A percentile compares a stretch with the other conserved stretches of the same genome.
These are phyloP conservation scores for Osmanthus fragrans DNA, from an alignment of 257 asterid genomes.

Conservation along the genomic window DNA sequence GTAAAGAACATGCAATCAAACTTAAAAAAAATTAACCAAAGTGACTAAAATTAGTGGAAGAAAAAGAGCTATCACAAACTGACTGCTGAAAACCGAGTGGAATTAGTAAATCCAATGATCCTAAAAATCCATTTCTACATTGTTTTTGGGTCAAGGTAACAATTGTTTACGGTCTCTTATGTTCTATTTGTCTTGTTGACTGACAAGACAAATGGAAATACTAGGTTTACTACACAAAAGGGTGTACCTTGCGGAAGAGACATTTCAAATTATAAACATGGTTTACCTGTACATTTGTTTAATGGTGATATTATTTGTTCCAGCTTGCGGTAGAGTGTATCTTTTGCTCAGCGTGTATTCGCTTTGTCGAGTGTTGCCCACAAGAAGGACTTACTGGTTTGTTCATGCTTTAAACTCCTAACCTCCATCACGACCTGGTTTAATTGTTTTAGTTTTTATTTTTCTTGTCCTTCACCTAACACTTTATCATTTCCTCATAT, in stretches of 20 bases:
- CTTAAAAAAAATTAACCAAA: not conserved
- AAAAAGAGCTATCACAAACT: slow-evolving; percentile 8
- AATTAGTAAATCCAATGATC: slow-evolving; percentile 5
- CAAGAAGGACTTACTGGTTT: slow-evolving; percentile 99
- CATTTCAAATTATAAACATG: not conserved
- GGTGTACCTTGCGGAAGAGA: slow-evolving; percentile 5
- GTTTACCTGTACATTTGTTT: slow-evolving; percentile 21
- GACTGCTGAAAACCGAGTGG: slow-evolving; percentile 18
- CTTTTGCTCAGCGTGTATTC: slow-evolving; percentile 99
- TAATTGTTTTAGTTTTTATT: slow-evolving; percentile 8
- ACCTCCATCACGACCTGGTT: slow-evolving; percentile 8
- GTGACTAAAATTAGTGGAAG: slow-evolving; percentile 4
- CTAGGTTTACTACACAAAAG: slow-evolving; percentile 3
- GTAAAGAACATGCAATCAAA: not conserved
- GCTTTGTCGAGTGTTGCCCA: slow-evolving; percentile 99
- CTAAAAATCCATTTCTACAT: slow-evolving; percentile 10
- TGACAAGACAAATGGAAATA: not conserved
- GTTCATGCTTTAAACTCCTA: slow-evolving; percentile 32
- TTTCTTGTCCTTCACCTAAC: not conserved
- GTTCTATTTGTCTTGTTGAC: not conserved
- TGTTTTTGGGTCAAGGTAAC: not conserved
- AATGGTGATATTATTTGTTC: slow-evolving; percentile 28
- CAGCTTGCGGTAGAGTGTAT: slow-evolving; percentile 99
- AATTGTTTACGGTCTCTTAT: not conserved
- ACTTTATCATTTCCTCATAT: slow-evolving; percentile 11